phyloP scores from a whole-genome alignment of 495 filamentous ascomycete species.

The Hypomontagnella monticulosa region DNA sequence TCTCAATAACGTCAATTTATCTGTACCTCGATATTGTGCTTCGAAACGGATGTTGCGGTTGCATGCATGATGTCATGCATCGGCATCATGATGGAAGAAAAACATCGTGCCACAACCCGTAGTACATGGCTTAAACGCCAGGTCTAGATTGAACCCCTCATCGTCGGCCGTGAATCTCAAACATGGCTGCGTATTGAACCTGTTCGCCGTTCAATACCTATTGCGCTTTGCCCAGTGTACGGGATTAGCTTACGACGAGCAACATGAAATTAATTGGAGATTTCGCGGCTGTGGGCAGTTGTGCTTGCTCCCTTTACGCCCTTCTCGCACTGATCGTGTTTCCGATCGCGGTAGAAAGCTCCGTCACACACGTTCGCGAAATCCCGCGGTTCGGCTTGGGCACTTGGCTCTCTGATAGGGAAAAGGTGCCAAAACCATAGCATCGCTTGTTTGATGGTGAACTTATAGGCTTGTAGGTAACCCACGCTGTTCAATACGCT shows the following conservation, averaged over 20 bases:
- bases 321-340: not conserved
- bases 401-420: conserved; percentile 52
- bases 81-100: conserved; percentile 21
- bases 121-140: too few relatives aligned
- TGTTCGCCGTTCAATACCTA: not conserved
- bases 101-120: not conserved
- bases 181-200: not conserved
- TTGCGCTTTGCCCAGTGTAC: not conserved
- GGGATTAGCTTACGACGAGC: not conserved
- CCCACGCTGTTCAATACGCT: conserved; percentile 45
- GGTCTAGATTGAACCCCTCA: not conserved
- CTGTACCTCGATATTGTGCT: conserved; percentile 10
- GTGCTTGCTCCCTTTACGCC: not conserved
- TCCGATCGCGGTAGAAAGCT: conserved; percentile 2
- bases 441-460: not conserved
- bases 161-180: too few relatives aligned
- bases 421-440: conserved; percentile 18
- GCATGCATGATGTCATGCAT: conserved; percentile 37
- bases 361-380: conserved; percentile 7
- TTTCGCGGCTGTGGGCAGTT: not conserved
- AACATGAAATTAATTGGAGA: conserved; percentile 8
- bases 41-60: conserved; percentile 12
- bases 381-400: conserved; percentile 63
- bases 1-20: conserved; percentile 1
- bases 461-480: conserved; percentile 18